Evolutionary conservation across 2,329 filamentous ascomycete genomes (phyloP), one percentile per base, ranked within the genome.

Genomic region (Xylariaceae sp.): DNA sequence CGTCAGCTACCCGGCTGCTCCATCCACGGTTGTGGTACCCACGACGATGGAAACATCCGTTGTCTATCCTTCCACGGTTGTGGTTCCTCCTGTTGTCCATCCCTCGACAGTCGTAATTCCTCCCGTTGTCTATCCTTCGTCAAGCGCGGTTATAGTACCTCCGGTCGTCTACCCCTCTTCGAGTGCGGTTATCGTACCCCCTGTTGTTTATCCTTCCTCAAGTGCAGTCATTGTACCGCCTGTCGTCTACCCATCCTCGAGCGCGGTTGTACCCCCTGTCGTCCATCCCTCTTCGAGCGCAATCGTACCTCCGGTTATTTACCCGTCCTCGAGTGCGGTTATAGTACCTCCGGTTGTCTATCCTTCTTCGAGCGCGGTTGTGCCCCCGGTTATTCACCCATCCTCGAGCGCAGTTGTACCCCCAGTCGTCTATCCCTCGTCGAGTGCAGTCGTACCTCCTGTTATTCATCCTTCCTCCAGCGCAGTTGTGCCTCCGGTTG

Each of bases 1-100:
- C 50, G 67, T 75, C 23, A 73, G 72, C 49, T 61, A 66, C 55
- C 57, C 68, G n/a, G 68, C 65, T 53, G 47, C 63, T 2, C 60
- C 66, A 1, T 66, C 66, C 8, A 68, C 66, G 11, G 57, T 68
- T 47, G 49, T 61, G 8, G 55, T 61, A 34, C 63, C 67, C 10
- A 67, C 66, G 34, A 67, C 68, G 11, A 34, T 61, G 23, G 49
- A 15, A 48, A 60, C 59, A 1, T 47, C 47, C 3, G 60, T 62
- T 8, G 45, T 56, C 34, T 56, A 53, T 34, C 35, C 48, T 41
- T 49, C 54, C 15, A 37, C 53, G 1, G 30, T 41, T 9, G 18
- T 15, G 23, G 18, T 47, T 48, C 50, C 57, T 37, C 30, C 59
- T 1, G 59, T 49, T 23, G 44, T 44, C 11, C 37, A 59, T 23